Evolutionary conservation across 1,139 yeast genomes (phyloP), one percentile per base, ranked within the genome.

Genomic region (Hansenula lynferdii): DNA sequence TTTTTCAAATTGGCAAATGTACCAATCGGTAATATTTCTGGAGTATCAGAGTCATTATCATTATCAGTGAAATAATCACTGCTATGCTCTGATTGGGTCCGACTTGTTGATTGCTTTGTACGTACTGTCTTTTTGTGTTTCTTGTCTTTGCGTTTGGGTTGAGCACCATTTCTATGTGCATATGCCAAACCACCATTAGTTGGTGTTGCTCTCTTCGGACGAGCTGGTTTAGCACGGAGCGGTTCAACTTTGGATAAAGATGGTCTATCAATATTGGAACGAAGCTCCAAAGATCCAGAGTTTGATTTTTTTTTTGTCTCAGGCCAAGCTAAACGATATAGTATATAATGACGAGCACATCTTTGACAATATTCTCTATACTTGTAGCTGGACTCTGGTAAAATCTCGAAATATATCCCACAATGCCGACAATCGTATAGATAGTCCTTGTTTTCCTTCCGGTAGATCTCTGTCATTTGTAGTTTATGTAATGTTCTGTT

Each of bases 361-460:
- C 57, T 39, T 5, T 44, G 53, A 36, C 60, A 56, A 31, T 50
- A 52, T 17, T 47, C 44, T 18, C 33, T 42, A 31, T 37, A 39
- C 3, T 27, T 31, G 12, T 42, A 39, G 1, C 8, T 11, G 3
- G 24, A 9, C 8, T 31, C 25, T 4, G 28, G 29, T 2, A 23
- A 5, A 10, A 32, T 16, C n/a, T 39, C 14, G 32, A 54, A 55
- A 36, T 55, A 55, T 16, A 45, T 40, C 2, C 59, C 60, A 43
- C 60, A 56, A 31, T 53, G 45, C 14, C 43, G 31, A 35, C 60
- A 56, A 35, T 56, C 59, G 35, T 45, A 54, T 6, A 51, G 38
- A 8, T 20, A 14, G 3, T 19, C 21, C n/a, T 38, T 38, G 16
- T 42, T 37, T 6, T 38, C 43, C 2, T 32, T 20, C 5, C 35